Percentiles rank a stretch among this genome's conserved stretches.
Evolutionary conservation across 2,329 filamentous ascomycete species (phyloP).

Genomic region (Colletotrichum cuscutae): DNA sequence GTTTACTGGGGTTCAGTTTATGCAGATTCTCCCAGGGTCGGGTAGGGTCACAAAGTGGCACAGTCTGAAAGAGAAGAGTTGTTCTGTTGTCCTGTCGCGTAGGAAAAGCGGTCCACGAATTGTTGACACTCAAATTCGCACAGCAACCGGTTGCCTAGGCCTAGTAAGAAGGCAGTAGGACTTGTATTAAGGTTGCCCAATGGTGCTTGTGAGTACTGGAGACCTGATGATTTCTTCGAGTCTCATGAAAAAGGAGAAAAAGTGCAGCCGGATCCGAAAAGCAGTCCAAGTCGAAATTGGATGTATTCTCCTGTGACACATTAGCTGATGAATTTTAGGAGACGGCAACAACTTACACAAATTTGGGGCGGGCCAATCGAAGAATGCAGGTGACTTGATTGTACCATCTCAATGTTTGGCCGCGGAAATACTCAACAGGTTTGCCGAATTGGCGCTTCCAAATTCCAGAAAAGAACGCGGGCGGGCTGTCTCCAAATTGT

Average conservation of each 20-base stretch:
- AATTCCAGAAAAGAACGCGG: neutral
- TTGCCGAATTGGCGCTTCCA: constrained; percentile 10
- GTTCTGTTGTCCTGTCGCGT: neutral
- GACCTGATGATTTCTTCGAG: neutral
- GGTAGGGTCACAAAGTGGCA: neutral
- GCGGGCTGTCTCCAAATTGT: neutral
- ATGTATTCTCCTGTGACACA: constrained; percentile 5
- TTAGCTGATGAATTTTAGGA: neutral
- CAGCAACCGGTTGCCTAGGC: constrained; percentile 16
- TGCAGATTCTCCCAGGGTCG: neutral
- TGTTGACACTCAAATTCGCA: neutral
- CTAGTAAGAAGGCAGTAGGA: neutral
- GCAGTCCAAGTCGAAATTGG: neutral
- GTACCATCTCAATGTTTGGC: neutral
- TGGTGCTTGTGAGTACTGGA: neutral
- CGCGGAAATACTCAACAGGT: constrained; percentile 15
- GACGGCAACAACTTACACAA: constrained; percentile 12
- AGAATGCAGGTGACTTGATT: neutral
- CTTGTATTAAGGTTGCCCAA: constrained; percentile 22
- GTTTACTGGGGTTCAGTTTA: neutral
- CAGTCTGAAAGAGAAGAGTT: neutral
- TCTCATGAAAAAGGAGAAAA: neutral
- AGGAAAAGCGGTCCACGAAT: neutral
- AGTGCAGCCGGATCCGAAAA: constrained; percentile 8
- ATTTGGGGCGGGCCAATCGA: neutral